These are phyloP conservation scores for Papiliotrema nemorosa DNA, from an alignment of 1,284 basidiomycete genomes.

Conservation along the genomic window DNA sequence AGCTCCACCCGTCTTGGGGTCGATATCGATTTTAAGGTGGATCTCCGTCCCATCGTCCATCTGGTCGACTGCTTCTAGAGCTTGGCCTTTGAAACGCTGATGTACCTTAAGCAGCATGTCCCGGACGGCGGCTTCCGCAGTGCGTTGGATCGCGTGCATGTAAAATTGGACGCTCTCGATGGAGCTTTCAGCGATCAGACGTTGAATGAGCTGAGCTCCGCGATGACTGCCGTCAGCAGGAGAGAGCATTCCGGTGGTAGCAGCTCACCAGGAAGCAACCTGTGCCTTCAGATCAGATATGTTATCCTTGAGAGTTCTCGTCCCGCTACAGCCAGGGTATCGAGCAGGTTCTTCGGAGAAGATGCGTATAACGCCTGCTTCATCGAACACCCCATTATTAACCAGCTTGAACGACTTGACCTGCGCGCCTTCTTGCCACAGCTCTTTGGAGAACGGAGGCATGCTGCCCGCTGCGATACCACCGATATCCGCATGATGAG, in stretches of 20 bases:
- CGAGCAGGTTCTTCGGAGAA: slow-evolving; percentile 82
- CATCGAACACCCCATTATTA: slow-evolving; percentile 38
- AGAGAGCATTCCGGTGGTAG: slow-evolving; percentile 39
- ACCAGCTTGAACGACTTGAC: slow-evolving; percentile 56
- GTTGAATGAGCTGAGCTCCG: slow-evolving; percentile 35
- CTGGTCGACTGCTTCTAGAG: slow-evolving; percentile 56
- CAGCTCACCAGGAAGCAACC: slow-evolving; percentile 8
- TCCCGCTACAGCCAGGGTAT: slow-evolving; percentile 79
- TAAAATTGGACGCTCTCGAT: slow-evolving; percentile 57
- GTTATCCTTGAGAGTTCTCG: slow-evolving; percentile 81
- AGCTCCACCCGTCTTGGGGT: slow-evolving; percentile 72
- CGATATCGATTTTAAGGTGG: slow-evolving; percentile 71
- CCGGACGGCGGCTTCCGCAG: slow-evolving; percentile 84
- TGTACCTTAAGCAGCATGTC: slow-evolving; percentile 75
- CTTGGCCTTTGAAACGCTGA: slow-evolving; percentile 62
- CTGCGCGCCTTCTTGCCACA: slow-evolving; percentile 52
- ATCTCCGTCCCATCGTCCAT: slow-evolving; percentile 40
- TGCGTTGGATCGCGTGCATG: slow-evolving; percentile 83
- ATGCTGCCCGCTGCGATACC: slow-evolving; percentile 50
- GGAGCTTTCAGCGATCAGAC: slow-evolving; percentile 45
- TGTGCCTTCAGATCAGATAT: slow-evolving; percentile 12
- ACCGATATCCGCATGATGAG: slow-evolving; percentile 51
- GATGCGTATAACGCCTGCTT: slow-evolving; percentile 67
- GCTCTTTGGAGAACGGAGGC: slow-evolving; percentile 51
- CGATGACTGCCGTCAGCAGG: slow-evolving; percentile 42